Percentiles rank a stretch among this genome's conserved stretches.
phyloP scores from a whole-genome alignment of 2,329 filamentous ascomycete species.

The Fusarium buxicola region DNA sequence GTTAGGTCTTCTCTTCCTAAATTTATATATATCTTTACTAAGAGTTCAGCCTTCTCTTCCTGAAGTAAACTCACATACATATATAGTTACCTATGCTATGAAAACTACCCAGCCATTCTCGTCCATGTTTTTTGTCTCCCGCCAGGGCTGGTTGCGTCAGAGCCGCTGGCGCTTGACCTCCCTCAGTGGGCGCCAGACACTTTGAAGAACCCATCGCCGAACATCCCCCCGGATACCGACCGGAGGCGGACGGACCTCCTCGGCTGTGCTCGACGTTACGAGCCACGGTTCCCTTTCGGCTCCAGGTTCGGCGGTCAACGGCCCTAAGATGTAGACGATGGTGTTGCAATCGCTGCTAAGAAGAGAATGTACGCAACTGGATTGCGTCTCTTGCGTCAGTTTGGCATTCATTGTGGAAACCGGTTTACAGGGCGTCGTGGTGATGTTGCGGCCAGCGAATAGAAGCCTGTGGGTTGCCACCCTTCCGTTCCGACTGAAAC shows the following conservation, averaged over 20 bases:
- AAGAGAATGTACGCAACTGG: background rate
- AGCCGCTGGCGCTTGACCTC: slow-evolving; percentile 23
- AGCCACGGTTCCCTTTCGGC: slow-evolving; percentile 38
- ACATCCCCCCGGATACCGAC: slow-evolving; percentile 44
- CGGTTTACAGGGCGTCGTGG: background rate
- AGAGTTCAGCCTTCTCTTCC: no score
- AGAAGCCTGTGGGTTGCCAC: slow-evolving; percentile 22
- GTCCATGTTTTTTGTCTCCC: no score
- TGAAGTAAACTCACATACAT: no score
- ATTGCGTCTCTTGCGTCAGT: slow-evolving; percentile 1
- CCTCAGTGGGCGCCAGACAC: slow-evolving; percentile 22
- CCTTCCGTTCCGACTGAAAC: background rate
- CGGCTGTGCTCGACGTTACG: slow-evolving; percentile 42
- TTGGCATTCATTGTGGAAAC: background rate
- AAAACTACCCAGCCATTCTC: no score
- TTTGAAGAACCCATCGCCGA: slow-evolving; percentile 40
- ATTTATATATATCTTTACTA: no score
- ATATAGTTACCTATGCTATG: no score
- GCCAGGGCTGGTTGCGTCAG: slow-evolving; percentile 44
- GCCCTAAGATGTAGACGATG: background rate
- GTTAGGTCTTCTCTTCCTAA: no score
- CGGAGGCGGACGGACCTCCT: slow-evolving; percentile 41
- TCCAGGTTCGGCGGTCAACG: slow-evolving; percentile 19
- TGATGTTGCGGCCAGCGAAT: background rate
- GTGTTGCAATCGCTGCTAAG: background rate